These are phyloP conservation scores for Geotrichum reessii DNA, from an alignment of 1,139 yeast genomes.

Conservation along the genomic window DNA sequence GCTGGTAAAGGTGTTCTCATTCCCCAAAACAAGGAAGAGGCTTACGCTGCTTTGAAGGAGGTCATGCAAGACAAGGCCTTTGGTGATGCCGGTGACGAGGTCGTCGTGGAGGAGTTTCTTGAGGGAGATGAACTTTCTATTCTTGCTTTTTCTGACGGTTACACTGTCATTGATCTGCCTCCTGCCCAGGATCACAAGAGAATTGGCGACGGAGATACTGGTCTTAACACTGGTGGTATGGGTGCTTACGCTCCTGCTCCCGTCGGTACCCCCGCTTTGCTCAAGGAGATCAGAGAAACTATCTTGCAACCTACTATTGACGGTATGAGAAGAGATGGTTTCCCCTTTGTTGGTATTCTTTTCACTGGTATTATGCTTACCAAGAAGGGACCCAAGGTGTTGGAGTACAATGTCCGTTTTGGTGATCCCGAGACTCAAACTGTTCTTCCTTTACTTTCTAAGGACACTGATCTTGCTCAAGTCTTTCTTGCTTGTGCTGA, in stretches of 20 bases:
- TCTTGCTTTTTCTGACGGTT: conserved; percentile 90
- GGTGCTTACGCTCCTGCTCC: conserved; percentile 99
- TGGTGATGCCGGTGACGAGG: conserved; percentile 92
- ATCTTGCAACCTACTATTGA: conserved; percentile 87
- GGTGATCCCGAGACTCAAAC: conserved; percentile 99
- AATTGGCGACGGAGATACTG: conserved; percentile 86
- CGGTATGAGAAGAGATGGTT: conserved; percentile 94
- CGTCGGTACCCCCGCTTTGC: conserved; percentile 64
- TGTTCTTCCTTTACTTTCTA: conserved; percentile 75
- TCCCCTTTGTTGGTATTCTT: conserved; percentile 91
- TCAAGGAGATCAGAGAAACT: conserved; percentile 61
- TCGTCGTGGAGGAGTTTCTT: conserved; percentile 90
- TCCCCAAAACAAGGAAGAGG: conserved; percentile 80
- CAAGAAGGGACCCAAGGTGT: conserved; percentile 78
- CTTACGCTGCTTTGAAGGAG: conserved; percentile 72
- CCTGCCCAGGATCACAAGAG: conserved; percentile 99
- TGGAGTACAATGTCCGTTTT: conserved; percentile 95
- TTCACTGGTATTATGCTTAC: conserved; percentile 97
- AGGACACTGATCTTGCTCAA: conserved; percentile 86
- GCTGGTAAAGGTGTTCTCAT: conserved; percentile 98
- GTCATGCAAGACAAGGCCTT: conserved; percentile 88
- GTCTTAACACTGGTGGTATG: conserved; percentile 98
- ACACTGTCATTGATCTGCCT: conserved; percentile 83
- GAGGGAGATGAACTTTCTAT: conserved; percentile 97
- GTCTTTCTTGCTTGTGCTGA: conserved; percentile 92